These are phyloP conservation scores for Phytophthora macrochlamydospora DNA, from an alignment of 352 stramenopile species.

Conservation along the genomic window DNA sequence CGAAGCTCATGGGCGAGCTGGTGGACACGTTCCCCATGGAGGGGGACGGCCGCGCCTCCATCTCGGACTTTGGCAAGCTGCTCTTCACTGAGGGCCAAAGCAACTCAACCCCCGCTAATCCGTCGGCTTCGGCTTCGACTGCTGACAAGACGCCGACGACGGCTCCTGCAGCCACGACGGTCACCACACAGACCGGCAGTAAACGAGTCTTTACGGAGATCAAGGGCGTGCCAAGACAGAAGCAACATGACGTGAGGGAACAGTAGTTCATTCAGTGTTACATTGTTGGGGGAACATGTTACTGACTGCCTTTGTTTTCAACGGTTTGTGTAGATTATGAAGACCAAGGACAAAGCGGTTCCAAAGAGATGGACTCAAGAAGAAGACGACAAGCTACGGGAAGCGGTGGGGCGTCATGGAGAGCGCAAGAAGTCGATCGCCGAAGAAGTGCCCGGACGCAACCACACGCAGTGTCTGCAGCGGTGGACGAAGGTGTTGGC, in stretches of 20 bases:
- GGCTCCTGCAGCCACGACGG: constrained; percentile 9
- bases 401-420: constrained; percentile 77
- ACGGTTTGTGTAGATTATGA: constrained; percentile 58
- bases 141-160: constrained; percentile 3
- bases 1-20: constrained; percentile 86
- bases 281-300: not conserved
- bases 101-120: constrained; percentile 3
- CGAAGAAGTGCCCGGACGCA: constrained; percentile 80
- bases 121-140: not conserved
- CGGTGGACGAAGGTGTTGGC: constrained; percentile 93
- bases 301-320: constrained; percentile 7
- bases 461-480: constrained; percentile 92
- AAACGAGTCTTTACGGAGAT: constrained; percentile 87
- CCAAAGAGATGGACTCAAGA: constrained; percentile 82
- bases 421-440: constrained; percentile 91
- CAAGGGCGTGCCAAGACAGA: constrained; percentile 82
- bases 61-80: constrained; percentile 89
- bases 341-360: constrained; percentile 85
- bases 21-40: constrained; percentile 85
- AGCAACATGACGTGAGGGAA: constrained; percentile 70
- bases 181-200: constrained; percentile 37
- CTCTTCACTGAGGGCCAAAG: constrained; percentile 80
- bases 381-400: constrained; percentile 79
- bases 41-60: constrained; percentile 70
- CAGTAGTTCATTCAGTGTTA: too few relatives aligned